Percentiles rank a stretch among this genome's conserved stretches.
phyloP scores from a whole-genome alignment of 208 protist species.

The Acanthamoeba triangularis region DNA sequence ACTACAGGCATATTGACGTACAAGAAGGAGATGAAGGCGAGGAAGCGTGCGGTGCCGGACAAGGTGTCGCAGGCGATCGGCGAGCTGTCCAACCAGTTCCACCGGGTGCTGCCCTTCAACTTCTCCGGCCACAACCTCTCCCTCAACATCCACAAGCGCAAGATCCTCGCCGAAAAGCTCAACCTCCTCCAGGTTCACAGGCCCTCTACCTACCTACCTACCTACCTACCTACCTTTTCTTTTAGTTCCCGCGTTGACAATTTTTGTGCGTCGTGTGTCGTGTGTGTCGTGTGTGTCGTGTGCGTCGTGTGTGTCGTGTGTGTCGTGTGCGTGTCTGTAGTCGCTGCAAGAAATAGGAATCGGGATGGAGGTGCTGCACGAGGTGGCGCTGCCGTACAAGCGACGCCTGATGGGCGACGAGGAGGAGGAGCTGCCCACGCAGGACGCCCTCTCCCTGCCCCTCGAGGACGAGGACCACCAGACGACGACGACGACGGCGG shows the following conservation, averaged over 20 bases:
- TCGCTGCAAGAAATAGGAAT: constrained; percentile 48
- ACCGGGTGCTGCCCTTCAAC: constrained; percentile 32
- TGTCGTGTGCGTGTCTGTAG: not conserved
- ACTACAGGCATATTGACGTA: constrained; percentile 6
- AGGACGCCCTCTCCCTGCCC: not conserved
- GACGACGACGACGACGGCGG: not conserved
- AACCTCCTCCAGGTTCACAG: not conserved
- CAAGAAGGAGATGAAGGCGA: constrained; percentile 4
- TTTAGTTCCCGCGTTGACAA: too few species aligned
- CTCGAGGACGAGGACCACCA: not conserved
- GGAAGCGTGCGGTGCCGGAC: not conserved
- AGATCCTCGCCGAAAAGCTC: constrained; percentile 1
- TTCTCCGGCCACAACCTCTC: not conserved
- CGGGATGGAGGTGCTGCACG: constrained; percentile 18
- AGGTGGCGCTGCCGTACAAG: not conserved
- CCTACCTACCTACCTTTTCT: too few species aligned
- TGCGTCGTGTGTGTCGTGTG: too few species aligned
- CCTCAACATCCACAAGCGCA: not conserved
- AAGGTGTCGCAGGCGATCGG: not conserved
- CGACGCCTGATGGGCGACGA: not conserved
- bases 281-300: too few species aligned
- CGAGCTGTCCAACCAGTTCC: constrained; percentile 50
- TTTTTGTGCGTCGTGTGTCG: not conserved
- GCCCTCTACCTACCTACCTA: not conserved
- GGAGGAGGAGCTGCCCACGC: not conserved